Percentiles rank a stretch among this genome's conserved stretches.
phyloP scores from a whole-genome alignment of 495 filamentous ascomycete species.

The Daldinia concentrica region DNA sequence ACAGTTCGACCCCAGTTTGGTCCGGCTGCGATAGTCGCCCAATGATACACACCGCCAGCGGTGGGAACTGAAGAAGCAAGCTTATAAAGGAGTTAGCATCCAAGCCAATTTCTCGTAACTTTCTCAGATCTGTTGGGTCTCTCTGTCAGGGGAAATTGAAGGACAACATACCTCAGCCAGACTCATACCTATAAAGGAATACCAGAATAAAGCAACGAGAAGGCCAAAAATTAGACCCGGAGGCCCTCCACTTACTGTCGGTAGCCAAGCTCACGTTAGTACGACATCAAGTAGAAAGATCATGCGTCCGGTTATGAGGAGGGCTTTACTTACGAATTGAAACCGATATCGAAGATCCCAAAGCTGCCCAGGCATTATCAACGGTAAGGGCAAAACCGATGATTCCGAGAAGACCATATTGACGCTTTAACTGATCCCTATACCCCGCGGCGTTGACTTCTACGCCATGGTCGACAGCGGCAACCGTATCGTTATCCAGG shows the following conservation, averaged over 20 bases:
- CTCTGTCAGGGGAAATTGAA: neutral
- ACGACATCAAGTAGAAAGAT: neutral
- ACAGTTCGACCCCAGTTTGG: slow-evolving; percentile 70
- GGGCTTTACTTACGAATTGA: slow-evolving; percentile 57
- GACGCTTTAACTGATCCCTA: slow-evolving; percentile 63
- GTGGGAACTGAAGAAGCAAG: slow-evolving; percentile 83
- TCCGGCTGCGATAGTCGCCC: slow-evolving; percentile 79
- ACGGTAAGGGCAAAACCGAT: slow-evolving; percentile 62
- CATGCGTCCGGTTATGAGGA: neutral
- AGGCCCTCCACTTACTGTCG: slow-evolving; percentile 64
- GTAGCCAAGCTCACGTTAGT: slow-evolving; percentile 13
- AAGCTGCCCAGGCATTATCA: slow-evolving; percentile 65
- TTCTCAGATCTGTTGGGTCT: slow-evolving; percentile 4
- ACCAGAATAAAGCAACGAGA: slow-evolving; percentile 56
- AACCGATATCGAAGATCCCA: slow-evolving; percentile 63
- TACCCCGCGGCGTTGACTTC: slow-evolving; percentile 66
- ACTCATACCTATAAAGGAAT: slow-evolving; percentile 56
- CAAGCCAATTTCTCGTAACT: neutral
- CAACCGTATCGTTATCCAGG: slow-evolving; percentile 46
- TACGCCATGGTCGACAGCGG: slow-evolving; percentile 49
- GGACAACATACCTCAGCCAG: slow-evolving; percentile 50
- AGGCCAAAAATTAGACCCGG: slow-evolving; percentile 67
- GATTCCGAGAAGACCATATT: slow-evolving; percentile 63
- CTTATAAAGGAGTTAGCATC: slow-evolving; percentile 50
- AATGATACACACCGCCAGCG: slow-evolving; percentile 86